Evolutionary conservation across 2,329 filamentous ascomycete genomes (phyloP), one percentile per base, ranked within the genome.

Genomic region (Torrubiellomyces zombiae): DNA sequence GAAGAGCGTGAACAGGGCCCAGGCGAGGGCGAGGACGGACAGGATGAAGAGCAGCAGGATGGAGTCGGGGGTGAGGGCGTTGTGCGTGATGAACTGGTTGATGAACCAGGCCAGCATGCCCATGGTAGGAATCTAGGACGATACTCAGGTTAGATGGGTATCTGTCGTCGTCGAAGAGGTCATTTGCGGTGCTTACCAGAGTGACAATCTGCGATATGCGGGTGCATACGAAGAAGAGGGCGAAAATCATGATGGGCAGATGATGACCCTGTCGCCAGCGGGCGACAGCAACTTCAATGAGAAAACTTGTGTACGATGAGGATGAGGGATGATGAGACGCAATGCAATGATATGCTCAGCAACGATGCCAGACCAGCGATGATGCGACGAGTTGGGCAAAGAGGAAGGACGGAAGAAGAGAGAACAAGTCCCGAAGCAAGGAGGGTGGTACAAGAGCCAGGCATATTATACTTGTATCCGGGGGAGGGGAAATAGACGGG

Each of bases 61-160:
- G 44, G 65, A 67, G 46, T 59, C 53, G 14, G 71, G 72, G 1
- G 70, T 71, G 25, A 75, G 54, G 31, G 55, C 43, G 48, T 75
- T 74, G 38, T 47, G 40, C 26, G 51, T 43, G 38, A 63, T 58
- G 49, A 67, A 75, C 36, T 59, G 57, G 47, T 74, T 49, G 35
- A 76, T 63, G 43, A 76, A 75, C 56, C 63, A 75, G 38, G 66
- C 60, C 26, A 75, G 63, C 63, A 76, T 74, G 50, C 71, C 70
- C 47, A 76, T 60, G 14, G 55, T 61, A 21, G 69, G 69, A 43
- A 74, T 72, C 70, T 75, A 14, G 35, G 9, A 2, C 6, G 6
- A 19, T 24, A 20, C n/a, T 21, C 20, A 23, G 17, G 13, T 28
- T 10, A 24, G 18, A 6, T 15, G 20, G 12, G 14, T 7, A 14